These are phyloP conservation scores for Halophytophthora batemanensis DNA, from an alignment of 352 stramenopile genomes.

Conservation along the genomic window DNA sequence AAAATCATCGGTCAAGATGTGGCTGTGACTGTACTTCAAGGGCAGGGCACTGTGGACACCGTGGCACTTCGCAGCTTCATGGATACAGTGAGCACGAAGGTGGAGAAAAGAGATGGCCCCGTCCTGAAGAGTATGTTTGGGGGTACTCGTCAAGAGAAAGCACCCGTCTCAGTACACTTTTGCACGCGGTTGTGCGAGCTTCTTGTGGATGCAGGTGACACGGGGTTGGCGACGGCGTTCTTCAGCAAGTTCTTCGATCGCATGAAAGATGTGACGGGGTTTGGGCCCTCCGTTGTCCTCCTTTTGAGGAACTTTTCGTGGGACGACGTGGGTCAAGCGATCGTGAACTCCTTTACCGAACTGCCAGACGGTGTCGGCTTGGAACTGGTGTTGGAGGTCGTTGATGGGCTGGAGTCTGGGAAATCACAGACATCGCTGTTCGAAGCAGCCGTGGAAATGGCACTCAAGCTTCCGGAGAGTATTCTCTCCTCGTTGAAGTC, in stretches of 20 bases:
- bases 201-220: conserved; percentile 6
- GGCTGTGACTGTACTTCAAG: conserved; percentile 4
- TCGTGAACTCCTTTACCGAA: conserved; percentile 2
- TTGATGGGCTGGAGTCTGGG: background rate
- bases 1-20: conserved; percentile 4
- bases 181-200: conserved; percentile 6
- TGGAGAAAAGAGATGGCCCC: background rate
- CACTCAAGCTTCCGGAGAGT: background rate
- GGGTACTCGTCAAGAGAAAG: too few species aligned
- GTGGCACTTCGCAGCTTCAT: conserved; percentile 6
- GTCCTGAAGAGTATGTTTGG: too few species aligned
- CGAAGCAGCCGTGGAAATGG: background rate
- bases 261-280: conserved; percentile 5
- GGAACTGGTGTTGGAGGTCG: conserved; percentile 2
- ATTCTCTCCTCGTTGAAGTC: conserved; percentile 1
- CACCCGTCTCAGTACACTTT: conserved; percentile 5
- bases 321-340: conserved; percentile 5
- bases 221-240: conserved; percentile 9
- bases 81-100: background rate
- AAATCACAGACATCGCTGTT: conserved; percentile 2
- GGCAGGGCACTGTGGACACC: background rate
- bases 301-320: conserved; percentile 12
- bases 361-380: conserved; percentile 1
- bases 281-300: background rate
- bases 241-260: conserved; percentile 11